phyloP scores from a whole-genome alignment of 305 asterid genomes.

The Plantago lanceolata region DNA sequence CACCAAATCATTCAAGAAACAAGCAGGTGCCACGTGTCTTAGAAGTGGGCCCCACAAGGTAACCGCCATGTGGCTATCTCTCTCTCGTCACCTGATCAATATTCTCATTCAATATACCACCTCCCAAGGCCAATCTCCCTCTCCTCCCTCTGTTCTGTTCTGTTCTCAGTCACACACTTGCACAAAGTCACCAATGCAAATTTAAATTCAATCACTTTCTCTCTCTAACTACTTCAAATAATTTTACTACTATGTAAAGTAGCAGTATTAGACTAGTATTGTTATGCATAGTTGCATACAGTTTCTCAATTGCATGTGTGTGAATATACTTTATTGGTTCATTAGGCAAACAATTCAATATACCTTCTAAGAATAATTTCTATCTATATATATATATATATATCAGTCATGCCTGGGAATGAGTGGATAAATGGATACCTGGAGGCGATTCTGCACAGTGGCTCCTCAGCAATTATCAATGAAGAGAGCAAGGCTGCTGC shows the following conservation, averaged over 20 bases:
- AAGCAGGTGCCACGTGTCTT: conserved; percentile 1
- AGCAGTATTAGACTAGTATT: too few species aligned
- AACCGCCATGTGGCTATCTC: conserved; percentile 47
- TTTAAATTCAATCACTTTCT: too few species aligned
- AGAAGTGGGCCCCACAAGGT: conserved; percentile 24
- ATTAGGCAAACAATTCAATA: background rate
- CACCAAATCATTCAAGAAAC: background rate
- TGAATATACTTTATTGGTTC: background rate
- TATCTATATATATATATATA: too few species aligned
- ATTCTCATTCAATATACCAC: background rate
- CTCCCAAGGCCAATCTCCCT: conserved; percentile 8
- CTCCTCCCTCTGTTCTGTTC: conserved; percentile 13
- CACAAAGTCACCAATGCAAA: background rate
- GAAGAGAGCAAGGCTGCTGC: conserved; percentile 17
- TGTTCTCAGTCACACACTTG: conserved; percentile 15
- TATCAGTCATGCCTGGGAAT: conserved; percentile 62
- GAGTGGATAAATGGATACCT: conserved; percentile 93
- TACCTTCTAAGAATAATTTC: too few species aligned
- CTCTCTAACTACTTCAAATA: too few species aligned
- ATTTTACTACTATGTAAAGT: too few species aligned
- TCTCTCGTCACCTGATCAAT: conserved; percentile 3
- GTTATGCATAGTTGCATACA: background rate
- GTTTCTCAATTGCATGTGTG: background rate
- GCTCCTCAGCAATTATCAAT: conserved; percentile 57
- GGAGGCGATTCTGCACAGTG: conserved; percentile 81